Base-by-base conservation (phyloP, 163 green algal genomes). In the Volvox carteri region DNA sequence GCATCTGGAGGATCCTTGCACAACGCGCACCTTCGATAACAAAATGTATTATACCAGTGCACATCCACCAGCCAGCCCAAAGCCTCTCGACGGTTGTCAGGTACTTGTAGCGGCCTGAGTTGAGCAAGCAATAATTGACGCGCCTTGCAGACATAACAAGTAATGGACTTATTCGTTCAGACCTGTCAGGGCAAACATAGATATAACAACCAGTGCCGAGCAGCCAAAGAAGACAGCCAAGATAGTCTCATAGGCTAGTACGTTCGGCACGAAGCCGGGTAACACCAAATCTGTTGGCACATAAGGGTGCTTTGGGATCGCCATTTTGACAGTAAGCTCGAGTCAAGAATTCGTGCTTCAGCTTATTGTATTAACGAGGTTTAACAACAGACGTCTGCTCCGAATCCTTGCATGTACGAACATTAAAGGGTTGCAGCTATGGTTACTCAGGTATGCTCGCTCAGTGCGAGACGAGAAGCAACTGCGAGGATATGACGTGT, bases 11-110 rank as follows among this genome's bases (percentile, higher is more conserved):
- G n/a, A n/a, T n/a, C n/a, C n/a, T n/a, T 23, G 33, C 42, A 78
- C 35, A 52, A 35, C 9, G 37, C 78, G n/a, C 84, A 96, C 96
- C 97, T 87, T 99, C 97, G 12, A 99, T 92, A 2, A 99, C 84
- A 21, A 98, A 86, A 80, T 99, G 97, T 37, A 98, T 98, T 16
- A 97, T 75, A 11, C 96, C 97, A 2, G 94, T 96, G 33, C 96
- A 87, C 21, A 93, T 86, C 78, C 97, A 95, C 96, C 96, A 98
- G 58, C 93, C 94, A 2, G 92, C 86, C 30, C 95, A 87, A 7
- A 94, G 41, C 25, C 90, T 85, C 58, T 96, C 94, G 35, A 41
- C 50, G 7, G 78, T 78, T 12, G 62, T 81, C 0, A 96, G 88
- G 58, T 93, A 91, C 74, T 92, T 92, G 41, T 80, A 70, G 19